These are phyloP conservation scores for Monoraphidium neglectum DNA, from an alignment of 139 green algal genomes.

Conservation along the genomic window DNA sequence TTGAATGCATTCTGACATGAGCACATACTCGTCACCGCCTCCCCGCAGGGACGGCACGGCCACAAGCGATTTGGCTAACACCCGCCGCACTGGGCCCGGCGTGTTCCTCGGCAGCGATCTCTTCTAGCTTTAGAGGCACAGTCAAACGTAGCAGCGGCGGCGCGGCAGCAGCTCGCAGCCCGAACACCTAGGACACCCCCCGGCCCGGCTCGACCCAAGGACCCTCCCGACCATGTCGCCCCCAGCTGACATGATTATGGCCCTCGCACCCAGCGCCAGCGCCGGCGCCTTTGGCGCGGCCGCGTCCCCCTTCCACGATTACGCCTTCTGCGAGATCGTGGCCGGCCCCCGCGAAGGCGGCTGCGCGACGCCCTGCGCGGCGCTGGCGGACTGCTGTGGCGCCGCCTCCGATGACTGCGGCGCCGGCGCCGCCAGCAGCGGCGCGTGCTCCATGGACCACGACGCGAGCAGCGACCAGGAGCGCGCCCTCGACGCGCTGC, in stretches of 20 bases:
- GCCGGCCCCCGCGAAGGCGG: not conserved
- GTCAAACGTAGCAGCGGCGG: not conserved
- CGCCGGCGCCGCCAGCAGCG: too few relatives aligned
- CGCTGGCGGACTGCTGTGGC: not conserved
- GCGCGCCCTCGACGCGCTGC: slow-evolving; percentile 13
- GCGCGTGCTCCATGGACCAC: too few relatives aligned
- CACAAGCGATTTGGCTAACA: slow-evolving; percentile 38
- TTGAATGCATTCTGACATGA: too few relatives aligned
- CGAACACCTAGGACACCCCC: not conserved
- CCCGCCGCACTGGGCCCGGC: not conserved
- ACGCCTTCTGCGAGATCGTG: slow-evolving; percentile 3
- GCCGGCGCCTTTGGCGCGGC: too few relatives aligned
- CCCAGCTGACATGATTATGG: not conserved
- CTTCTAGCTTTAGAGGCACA: not conserved
- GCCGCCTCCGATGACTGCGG: not conserved
- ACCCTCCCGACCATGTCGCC: slow-evolving; percentile 10
- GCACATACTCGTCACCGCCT: slow-evolving; percentile 1
- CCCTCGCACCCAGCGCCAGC: too few relatives aligned
- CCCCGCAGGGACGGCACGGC: slow-evolving; percentile 26
- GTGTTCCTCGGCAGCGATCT: too few relatives aligned
- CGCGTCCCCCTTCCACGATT: not conserved
- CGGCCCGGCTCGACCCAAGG: not conserved
- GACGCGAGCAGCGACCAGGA: not conserved
- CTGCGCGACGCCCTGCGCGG: too few relatives aligned
- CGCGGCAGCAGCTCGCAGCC: not conserved